Conservation (phyloP, 2,329 filamentous ascomycete species). For the Aureobasidium sp. region DNA sequence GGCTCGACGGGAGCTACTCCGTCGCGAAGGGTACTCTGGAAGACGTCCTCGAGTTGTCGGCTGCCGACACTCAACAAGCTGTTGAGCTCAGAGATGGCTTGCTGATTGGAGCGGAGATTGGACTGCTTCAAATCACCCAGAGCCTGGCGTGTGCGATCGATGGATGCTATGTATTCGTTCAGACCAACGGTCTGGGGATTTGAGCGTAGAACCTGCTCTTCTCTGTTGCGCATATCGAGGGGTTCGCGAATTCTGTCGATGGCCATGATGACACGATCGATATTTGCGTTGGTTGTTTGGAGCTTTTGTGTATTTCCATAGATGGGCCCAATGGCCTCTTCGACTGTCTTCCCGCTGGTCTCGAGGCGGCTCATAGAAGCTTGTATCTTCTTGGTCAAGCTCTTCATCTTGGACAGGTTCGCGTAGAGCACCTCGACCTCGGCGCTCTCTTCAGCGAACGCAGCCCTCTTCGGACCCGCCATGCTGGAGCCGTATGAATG, state of each 20-base stretch:
- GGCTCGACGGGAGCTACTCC: slow-evolving; percentile 79
- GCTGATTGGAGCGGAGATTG: slow-evolving; percentile 88
- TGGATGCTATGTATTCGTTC: slow-evolving; percentile 75
- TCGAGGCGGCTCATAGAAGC: slow-evolving; percentile 78
- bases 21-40: slow-evolving; percentile 70
- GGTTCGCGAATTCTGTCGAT: slow-evolving; percentile 86
- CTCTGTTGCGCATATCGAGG: slow-evolving; percentile 83
- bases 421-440: slow-evolving; percentile 61
- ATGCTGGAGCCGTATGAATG: slow-evolving; percentile 28
- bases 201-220: slow-evolving; percentile 78
- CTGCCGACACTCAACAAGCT: slow-evolving; percentile 72
- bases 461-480: slow-evolving; percentile 48
- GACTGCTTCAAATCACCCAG: slow-evolving; percentile 76
- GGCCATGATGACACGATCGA: slow-evolving; percentile 75
- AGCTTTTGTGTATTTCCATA: slow-evolving; percentile 86
- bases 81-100: slow-evolving; percentile 73
- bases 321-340: slow-evolving; percentile 85
- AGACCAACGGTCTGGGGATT: slow-evolving; percentile 76
- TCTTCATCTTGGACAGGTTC: slow-evolving; percentile 82
- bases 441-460: slow-evolving; percentile 58
- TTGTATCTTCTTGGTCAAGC: slow-evolving; percentile 92
- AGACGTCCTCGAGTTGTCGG: slow-evolving; percentile 74
- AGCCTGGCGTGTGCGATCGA: slow-evolving; percentile 84
- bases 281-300: slow-evolving; percentile 81
- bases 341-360: slow-evolving; percentile 79